Base-by-base conservation (phyloP, 2,329 filamentous ascomycete species). In the Scedosporium apiospermum region DNA sequence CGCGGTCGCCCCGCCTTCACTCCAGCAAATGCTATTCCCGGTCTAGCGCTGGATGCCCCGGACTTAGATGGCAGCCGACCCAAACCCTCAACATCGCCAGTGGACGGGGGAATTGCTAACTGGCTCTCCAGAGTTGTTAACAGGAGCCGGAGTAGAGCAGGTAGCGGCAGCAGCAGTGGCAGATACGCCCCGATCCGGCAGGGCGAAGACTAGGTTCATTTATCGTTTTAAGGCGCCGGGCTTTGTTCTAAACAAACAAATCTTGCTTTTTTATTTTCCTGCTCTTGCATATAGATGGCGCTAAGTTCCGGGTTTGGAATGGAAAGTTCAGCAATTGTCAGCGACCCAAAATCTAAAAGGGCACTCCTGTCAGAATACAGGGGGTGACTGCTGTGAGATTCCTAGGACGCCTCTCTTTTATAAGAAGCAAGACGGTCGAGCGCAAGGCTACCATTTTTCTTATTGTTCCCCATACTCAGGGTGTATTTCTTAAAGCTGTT, bases 11-110 rank as follows among this genome's bases (percentile, higher is more conserved):
- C 76, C 41, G 71, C 73, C 53, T 76, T 84, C 65, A 85, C 82
- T 12, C 77, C 88, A 1, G 85, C 88, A 4, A 85, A 80, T 66
- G 86, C 86, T 6, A 92, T 96, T 64, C 91, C 92, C 1, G 88
- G 89, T 7, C 80, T 97, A 63, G 86, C 91, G 68, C 89, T 97
- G 63, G 87, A 96, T 18, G 63, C 63, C 4, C 90, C 91, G 1
- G 80, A 85, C 59, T 79, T 90, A 16, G 74, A 79, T 42, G 75
- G 79, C 27, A 75, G 78, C 42, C 74, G 75, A 58, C 72, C 71
- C 58, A 82, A 82, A 70, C 74, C 76, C 3, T 75, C 75, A 61
- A 68, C 67, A 3, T 71, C 72, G 65, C 67, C 67, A 2, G 68
- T 67, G 41, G 70, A 73, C 26, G 71, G 69, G 9, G 61, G 79